A percentile compares a stretch with the other conserved stretches of the same genome.
Conservation (phyloP, 192 early-diverging fungal genomes). For the Coemansia sp. region DNA sequence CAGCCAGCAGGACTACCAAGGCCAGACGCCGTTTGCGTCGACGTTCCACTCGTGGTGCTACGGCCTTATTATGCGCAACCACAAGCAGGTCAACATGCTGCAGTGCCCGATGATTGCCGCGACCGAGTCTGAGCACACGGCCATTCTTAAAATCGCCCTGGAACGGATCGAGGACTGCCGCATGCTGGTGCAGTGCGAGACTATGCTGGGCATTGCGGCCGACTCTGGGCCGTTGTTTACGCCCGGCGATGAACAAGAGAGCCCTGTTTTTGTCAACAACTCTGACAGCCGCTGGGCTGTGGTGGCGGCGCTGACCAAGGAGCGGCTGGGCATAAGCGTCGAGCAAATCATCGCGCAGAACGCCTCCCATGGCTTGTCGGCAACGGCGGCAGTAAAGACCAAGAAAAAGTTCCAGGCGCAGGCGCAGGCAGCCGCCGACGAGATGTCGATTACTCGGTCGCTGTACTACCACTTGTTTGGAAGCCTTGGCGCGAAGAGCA, state of each 20-base stretch:
- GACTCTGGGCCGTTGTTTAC: background rate
- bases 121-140: constrained; percentile 37
- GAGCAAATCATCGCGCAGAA: background rate
- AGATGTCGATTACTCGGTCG: constrained; percentile 15
- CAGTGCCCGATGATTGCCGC: constrained; percentile 41
- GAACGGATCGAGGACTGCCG: constrained; percentile 39
- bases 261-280: constrained; percentile 8
- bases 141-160: constrained; percentile 22
- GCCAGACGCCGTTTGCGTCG: constrained; percentile 33
- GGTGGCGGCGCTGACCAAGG: constrained; percentile 19
- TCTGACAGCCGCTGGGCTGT: constrained; percentile 25
- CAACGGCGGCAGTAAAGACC: background rate
- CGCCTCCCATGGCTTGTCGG: background rate
- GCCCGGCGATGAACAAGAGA: background rate
- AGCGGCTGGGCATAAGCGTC: constrained; percentile 12
- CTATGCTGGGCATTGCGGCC: constrained; percentile 24
- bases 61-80: constrained; percentile 28
- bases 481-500: constrained; percentile 1
- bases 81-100: constrained; percentile 10
- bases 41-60: constrained; percentile 59
- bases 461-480: constrained; percentile 34
- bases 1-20: background rate
- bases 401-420: constrained; percentile 21
- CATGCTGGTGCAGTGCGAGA: constrained; percentile 45
- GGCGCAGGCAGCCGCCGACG: constrained; percentile 16